Conservation (phyloP, 108 stramenopile species). For the Fragilariopsis cylindrus region DNA sequence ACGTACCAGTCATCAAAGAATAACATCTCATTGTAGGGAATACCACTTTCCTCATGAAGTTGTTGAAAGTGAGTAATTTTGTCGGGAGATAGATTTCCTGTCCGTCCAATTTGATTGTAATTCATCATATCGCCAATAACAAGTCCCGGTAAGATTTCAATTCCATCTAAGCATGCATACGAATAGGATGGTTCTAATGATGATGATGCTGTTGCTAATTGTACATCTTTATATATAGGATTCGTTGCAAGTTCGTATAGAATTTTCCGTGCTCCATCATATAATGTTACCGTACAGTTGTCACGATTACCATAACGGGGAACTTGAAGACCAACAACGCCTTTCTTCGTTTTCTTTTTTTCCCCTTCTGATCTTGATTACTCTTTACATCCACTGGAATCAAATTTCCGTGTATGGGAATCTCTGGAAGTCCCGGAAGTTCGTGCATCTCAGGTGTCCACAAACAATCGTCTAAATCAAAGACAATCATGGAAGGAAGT, state of each 20-base stretch:
- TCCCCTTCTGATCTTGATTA: background rate
- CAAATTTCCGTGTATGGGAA: conserved; percentile 52
- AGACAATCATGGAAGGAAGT: conserved; percentile 67
- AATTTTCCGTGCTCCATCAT: conserved; percentile 45
- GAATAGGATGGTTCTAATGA: conserved; percentile 67
- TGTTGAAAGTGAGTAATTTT: conserved; percentile 64
- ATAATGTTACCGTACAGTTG: conserved; percentile 41
- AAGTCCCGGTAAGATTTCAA: conserved; percentile 59
- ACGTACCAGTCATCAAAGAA: conserved; percentile 59
- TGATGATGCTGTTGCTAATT: conserved; percentile 55
- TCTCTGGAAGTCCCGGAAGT: conserved; percentile 49
- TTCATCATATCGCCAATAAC: conserved; percentile 52
- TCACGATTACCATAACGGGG: conserved; percentile 3
- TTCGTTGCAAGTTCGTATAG: conserved; percentile 50
- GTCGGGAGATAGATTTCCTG: conserved; percentile 44
- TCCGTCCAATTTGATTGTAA: conserved; percentile 62
- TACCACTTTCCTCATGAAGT: conserved; percentile 51
- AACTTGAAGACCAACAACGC: conserved; percentile 39
- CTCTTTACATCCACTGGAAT: background rate
- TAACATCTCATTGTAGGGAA: conserved; percentile 60
- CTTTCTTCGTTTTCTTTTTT: conserved; percentile 30
- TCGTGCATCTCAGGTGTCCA: conserved; percentile 79
- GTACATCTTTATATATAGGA: conserved; percentile 43
- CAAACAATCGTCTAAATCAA: conserved; percentile 73
- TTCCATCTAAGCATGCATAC: conserved; percentile 46